phyloP scores from a whole-genome alignment of 371 early-diverging fungal genomes.

The Basidiobolus meristosporus region DNA sequence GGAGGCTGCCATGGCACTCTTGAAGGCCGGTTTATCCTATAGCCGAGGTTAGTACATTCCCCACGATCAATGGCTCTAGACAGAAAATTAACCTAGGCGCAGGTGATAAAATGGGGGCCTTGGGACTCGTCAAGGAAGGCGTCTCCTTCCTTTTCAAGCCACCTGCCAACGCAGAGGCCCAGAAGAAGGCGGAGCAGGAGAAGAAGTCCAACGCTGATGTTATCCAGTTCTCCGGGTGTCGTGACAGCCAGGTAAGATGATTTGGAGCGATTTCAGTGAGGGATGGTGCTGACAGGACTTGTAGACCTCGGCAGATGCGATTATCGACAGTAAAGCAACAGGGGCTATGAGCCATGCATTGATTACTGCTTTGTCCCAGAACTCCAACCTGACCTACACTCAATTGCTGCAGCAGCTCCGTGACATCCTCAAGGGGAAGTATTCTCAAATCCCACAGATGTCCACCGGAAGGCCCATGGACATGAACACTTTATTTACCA shows the following conservation, averaged over 20 bases:
- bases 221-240: conserved; percentile 65
- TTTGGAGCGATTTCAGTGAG: too few relatives aligned
- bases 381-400: conserved; percentile 21
- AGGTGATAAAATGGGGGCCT: conserved; percentile 19
- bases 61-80: too few relatives aligned
- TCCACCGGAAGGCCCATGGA: conserved; percentile 36
- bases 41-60: too few relatives aligned
- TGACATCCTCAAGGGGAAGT: conserved; percentile 23
- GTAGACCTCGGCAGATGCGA: conserved; percentile 68
- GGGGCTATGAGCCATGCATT: conserved; percentile 53
- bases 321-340: conserved; percentile 28
- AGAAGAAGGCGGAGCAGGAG: neutral
- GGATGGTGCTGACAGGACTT: conserved; percentile 2
- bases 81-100: too few relatives aligned
- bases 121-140: conserved; percentile 18
- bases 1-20: conserved; percentile 22
- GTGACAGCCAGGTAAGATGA: conserved; percentile 3
- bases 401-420: conserved; percentile 34
- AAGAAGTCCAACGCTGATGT: conserved; percentile 34
- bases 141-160: conserved; percentile 10
- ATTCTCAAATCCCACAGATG: conserved; percentile 47
- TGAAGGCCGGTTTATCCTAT: conserved; percentile 29
- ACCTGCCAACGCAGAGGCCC: conserved; percentile 4
- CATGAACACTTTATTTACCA: conserved; percentile 11
- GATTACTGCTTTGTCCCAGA: neutral